A percentile compares a stretch with the other conserved stretches of the same genome.
These are phyloP conservation scores for Hygrophorus pudorinus DNA, from an alignment of 768 basidiomycete genomes.

Conservation along the genomic window DNA sequence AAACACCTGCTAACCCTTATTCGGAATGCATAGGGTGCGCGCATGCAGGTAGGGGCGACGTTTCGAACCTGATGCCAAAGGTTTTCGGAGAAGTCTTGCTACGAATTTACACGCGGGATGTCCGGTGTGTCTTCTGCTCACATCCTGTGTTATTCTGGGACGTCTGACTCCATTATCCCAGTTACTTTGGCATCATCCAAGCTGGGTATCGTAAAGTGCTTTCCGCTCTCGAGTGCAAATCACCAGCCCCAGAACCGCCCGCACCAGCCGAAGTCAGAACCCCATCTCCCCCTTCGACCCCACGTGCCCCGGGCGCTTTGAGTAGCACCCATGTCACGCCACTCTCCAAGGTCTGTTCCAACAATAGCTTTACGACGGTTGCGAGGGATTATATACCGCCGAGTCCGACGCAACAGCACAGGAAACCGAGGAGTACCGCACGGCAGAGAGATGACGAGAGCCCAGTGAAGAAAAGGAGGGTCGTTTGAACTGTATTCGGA, in stretches of 20 bases:
- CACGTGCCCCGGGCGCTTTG: constrained; percentile 17
- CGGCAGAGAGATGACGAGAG: neutral
- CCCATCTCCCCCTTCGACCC: constrained; percentile 28
- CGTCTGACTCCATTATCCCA: constrained; percentile 9
- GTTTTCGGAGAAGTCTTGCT: constrained; percentile 63
- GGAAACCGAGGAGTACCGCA: constrained; percentile 2
- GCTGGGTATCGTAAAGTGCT: constrained; percentile 48
- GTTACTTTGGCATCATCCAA: constrained; percentile 55
- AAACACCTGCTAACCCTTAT: neutral
- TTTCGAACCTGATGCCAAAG: constrained; percentile 55
- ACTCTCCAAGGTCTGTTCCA: constrained; percentile 18
- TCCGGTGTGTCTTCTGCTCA: constrained; percentile 19
- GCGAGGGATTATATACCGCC: constrained; percentile 22
- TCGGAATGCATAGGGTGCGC: constrained; percentile 25
- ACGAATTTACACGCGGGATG: constrained; percentile 39
- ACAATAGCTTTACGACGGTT: constrained; percentile 42
- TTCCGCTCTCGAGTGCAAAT: too few relatives aligned
- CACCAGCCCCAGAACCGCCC: too few relatives aligned
- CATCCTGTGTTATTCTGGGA: neutral
- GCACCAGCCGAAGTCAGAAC: neutral
- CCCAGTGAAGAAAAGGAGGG: constrained; percentile 8
- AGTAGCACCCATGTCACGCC: constrained; percentile 16
- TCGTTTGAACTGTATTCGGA: neutral
- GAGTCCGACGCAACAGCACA: constrained; percentile 19
- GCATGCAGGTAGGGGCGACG: constrained; percentile 41